Evolutionary conservation across 257 asterid species (phyloP).

Genomic region (Solanum chaucha): DNA sequence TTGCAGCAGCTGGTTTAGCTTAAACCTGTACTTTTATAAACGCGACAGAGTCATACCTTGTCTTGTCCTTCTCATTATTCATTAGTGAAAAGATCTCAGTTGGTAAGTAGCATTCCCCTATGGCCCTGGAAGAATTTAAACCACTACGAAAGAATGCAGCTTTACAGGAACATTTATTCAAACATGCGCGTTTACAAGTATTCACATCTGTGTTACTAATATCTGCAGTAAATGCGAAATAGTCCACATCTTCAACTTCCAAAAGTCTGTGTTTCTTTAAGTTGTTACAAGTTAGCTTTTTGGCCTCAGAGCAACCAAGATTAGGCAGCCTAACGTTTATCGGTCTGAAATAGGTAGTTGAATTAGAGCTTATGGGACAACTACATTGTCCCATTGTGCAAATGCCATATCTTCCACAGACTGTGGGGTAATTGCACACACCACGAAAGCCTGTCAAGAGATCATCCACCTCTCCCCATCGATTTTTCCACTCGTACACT

Average conservation of each 20-base stretch:
- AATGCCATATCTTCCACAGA: conserved; percentile 9
- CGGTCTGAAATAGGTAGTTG: background rate
- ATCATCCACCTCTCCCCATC: background rate
- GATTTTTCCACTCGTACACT: conserved; percentile 3
- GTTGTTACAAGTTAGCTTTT: background rate
- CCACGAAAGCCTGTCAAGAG: background rate
- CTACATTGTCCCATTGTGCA: conserved; percentile 5
- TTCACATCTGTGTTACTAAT: background rate
- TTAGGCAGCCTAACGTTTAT: background rate
- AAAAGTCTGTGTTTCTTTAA: background rate
- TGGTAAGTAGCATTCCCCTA: background rate
- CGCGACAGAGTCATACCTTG: conserved; percentile 2
- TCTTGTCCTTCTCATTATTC: background rate
- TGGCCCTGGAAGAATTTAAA: background rate
- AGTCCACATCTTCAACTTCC: background rate
- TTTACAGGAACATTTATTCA: conserved; percentile 12
- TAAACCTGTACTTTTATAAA: conserved; percentile 12
- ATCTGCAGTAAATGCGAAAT: conserved; percentile 1
- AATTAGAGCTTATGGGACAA: conserved; percentile 2
- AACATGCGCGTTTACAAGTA: conserved; percentile 2
- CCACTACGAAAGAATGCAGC: background rate
- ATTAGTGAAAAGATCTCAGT: conserved; percentile 4
- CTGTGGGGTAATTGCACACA: background rate
- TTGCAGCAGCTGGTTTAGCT: background rate
- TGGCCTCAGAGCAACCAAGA: conserved; percentile 2